Base-by-base conservation (phyloP, 495 filamentous ascomycete species). In the Ramalina peruviana region DNA sequence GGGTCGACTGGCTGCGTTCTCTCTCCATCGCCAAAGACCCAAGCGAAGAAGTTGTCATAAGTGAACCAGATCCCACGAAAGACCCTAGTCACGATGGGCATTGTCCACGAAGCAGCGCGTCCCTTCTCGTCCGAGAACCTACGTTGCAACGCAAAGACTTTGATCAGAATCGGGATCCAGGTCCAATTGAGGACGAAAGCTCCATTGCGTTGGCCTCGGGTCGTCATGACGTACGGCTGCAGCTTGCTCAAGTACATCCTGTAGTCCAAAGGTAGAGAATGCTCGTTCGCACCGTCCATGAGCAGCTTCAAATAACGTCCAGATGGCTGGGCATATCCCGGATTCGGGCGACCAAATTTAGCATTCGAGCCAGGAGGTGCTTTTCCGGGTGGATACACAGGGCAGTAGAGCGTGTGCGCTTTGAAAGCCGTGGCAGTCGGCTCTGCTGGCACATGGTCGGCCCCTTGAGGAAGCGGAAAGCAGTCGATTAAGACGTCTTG, bases 1-100 rank as follows among this genome's bases (percentile, higher is more conserved):
- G 9, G 17, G 68, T 57, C 12, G 12, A 33, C 9, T 33, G 30
- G 30, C 27, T 48, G 45, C 21, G 87, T 92, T 64, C 84, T 73
- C 76, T 96, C 92, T 15, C 92, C 92, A 60, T 96, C 84, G 26
- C 90, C 88, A 69, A 93, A 95, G 0, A 84, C 12, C 21, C 49
- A 56, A 56, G 74, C 76, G 46, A 85, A 85, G 21, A 81, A 57
- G 2, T 11, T 37, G 68, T 96, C 90, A 70, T 98, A 94, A 48
- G 63, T 75, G 53, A 49, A 55, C 92, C 92, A 98, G 51, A 88
- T 62, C 0, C 62, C 42, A 21, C 61, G 65, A 41, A 82, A 74
- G 1, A 85, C 3, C 4, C 62, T 54, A 30, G 69, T 71, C 19
- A 60, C 63, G 2, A 74, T 25, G 20, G 42, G 56, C n/a, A 60